Percentiles rank a stretch among this genome's conserved stretches.
phyloP scores from a whole-genome alignment of 2,329 filamentous ascomycete species.

The Alternaria sp. region DNA sequence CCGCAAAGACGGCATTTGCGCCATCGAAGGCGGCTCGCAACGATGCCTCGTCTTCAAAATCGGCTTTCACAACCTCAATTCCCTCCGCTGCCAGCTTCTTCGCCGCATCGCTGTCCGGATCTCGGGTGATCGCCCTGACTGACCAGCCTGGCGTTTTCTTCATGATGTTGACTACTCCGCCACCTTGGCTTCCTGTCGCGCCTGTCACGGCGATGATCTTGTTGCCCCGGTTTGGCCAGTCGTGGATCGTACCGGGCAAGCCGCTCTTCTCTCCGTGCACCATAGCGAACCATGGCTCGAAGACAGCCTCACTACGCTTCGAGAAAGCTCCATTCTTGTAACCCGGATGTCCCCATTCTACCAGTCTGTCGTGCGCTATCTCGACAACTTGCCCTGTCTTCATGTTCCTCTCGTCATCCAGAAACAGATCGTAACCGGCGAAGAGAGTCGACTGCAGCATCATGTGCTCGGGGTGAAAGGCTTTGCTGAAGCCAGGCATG shows the following conservation, averaged over 20 bases:
- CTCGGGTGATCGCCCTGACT: conserved; percentile 31
- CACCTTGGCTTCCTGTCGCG: conserved; percentile 38
- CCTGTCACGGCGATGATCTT: conserved; percentile 38
- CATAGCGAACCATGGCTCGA: conserved; percentile 55
- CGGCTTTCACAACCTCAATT: conserved; percentile 26
- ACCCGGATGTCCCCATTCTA: conserved; percentile 45
- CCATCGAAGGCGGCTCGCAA: conserved; percentile 28
- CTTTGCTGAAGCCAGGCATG: conserved; percentile 47
- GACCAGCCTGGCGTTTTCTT: conserved; percentile 30
- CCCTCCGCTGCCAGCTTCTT: conserved; percentile 30
- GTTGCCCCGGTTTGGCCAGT: conserved; percentile 30
- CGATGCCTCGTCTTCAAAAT: conserved; percentile 29
- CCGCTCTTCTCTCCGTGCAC: conserved; percentile 54
- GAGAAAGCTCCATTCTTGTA: conserved; percentile 52
- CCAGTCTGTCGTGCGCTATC: conserved; percentile 50
- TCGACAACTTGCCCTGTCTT: conserved; percentile 54
- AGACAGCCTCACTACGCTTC: conserved; percentile 53
- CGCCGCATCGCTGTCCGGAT: conserved; percentile 25
- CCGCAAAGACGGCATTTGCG: conserved; percentile 44
- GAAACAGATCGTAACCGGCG: conserved; percentile 52
- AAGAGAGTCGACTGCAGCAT: conserved; percentile 54
- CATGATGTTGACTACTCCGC: conserved; percentile 35
- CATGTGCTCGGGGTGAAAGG: conserved; percentile 33
- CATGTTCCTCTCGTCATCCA: conserved; percentile 50
- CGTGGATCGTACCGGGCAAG: conserved; percentile 46